These are phyloP conservation scores for Juncus inflexus DNA, from an alignment of 176 grass and related monocot genomes.

Conservation along the genomic window DNA sequence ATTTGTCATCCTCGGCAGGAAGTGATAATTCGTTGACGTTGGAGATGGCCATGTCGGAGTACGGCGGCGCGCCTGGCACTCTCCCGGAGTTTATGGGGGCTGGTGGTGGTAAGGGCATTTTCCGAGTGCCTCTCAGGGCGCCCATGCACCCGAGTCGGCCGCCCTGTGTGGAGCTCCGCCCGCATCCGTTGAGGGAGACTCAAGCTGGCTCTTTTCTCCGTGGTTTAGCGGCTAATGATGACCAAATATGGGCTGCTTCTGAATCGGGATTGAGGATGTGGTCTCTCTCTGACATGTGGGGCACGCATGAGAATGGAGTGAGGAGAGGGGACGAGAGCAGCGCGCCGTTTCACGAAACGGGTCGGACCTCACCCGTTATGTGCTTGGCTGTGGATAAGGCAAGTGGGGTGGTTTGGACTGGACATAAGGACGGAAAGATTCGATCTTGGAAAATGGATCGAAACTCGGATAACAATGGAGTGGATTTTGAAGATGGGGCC, in stretches of 20 bases:
- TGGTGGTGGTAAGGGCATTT: slow-evolving; percentile 62
- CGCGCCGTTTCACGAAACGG: slow-evolving; percentile 73
- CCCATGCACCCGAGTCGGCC: slow-evolving; percentile 78
- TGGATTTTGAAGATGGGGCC: slow-evolving; percentile 24
- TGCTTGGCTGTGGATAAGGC: slow-evolving; percentile 71
- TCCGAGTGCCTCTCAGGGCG: slow-evolving; percentile 61
- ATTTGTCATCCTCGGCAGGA: neutral
- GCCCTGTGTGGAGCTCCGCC: slow-evolving; percentile 64
- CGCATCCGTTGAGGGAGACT: slow-evolving; percentile 80
- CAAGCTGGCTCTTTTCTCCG: slow-evolving; percentile 78
- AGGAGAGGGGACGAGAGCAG: slow-evolving; percentile 75
- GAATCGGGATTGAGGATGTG: slow-evolving; percentile 73
- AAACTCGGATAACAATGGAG: slow-evolving; percentile 23
- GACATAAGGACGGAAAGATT: slow-evolving; percentile 91
- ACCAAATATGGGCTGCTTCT: slow-evolving; percentile 68
- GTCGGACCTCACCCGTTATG: slow-evolving; percentile 57
- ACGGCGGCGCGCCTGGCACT: slow-evolving; percentile 52
- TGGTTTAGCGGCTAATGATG: slow-evolving; percentile 36
- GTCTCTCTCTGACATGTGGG: slow-evolving; percentile 46
- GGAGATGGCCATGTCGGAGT: slow-evolving; percentile 80
- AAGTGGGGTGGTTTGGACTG: slow-evolving; percentile 72
- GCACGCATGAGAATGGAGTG: slow-evolving; percentile 16
- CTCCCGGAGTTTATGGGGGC: slow-evolving; percentile 67
- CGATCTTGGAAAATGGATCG: slow-evolving; percentile 73
- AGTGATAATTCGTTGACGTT: slow-evolving; percentile 61